phyloP scores from a whole-genome alignment of 345 rosid species.

The Viola odorata region DNA sequence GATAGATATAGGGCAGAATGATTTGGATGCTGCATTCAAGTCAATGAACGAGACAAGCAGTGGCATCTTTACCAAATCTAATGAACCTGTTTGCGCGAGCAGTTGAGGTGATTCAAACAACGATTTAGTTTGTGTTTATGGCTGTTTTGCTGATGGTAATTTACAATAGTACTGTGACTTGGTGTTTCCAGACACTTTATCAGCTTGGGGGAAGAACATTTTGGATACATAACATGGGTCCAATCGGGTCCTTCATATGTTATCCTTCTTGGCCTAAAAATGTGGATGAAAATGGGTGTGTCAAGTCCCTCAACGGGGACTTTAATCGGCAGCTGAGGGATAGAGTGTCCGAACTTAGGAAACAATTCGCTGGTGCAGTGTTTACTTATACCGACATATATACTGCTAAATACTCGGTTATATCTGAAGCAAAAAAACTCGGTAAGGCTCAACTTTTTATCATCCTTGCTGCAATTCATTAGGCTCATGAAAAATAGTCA shows the following conservation, averaged over 20 bases:
- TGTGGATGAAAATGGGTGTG: slow-evolving; percentile 52
- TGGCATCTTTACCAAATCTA: slow-evolving; percentile 52
- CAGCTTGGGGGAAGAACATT: slow-evolving; percentile 48
- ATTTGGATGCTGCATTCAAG: slow-evolving; percentile 58
- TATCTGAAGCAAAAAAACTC: slow-evolving; percentile 42
- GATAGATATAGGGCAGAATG: slow-evolving; percentile 71
- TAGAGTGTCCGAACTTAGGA: slow-evolving; percentile 37
- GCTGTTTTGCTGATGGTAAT: neutral
- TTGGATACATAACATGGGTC: slow-evolving; percentile 25
- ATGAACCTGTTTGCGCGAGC: slow-evolving; percentile 22
- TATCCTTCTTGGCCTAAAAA: slow-evolving; percentile 30
- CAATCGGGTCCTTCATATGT: slow-evolving; percentile 27
- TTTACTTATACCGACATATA: slow-evolving; percentile 57
- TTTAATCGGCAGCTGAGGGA: slow-evolving; percentile 38
- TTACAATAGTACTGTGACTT: too few relatives aligned
- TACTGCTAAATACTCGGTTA: slow-evolving; percentile 46
- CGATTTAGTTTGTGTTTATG: neutral
- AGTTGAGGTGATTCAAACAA: slow-evolving; percentile 4
- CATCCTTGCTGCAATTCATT: neutral
- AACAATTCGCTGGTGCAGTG: slow-evolving; percentile 45
- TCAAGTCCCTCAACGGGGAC: slow-evolving; percentile 45
- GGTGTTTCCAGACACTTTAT: slow-evolving; percentile 20
- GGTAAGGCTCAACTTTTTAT: slow-evolving; percentile 22
- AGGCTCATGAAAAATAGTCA: neutral
- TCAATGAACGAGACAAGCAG: slow-evolving; percentile 34